Evolutionary conservation across 2,329 filamentous ascomycete species (phyloP), one percentile per base, ranked within the genome.

Genomic region (Sordariomycetes sp.): DNA sequence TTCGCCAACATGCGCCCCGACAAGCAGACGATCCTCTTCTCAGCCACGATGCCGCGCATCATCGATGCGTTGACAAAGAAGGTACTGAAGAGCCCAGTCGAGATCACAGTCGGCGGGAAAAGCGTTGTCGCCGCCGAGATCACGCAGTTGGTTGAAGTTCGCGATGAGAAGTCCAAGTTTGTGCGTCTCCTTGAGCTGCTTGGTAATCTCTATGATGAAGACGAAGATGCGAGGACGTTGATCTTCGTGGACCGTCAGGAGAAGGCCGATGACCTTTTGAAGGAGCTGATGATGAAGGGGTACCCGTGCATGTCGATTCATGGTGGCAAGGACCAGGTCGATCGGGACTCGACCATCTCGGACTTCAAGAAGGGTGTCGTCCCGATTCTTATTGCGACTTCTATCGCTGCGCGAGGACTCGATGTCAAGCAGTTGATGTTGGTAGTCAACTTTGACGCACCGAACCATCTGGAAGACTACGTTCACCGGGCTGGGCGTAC

Each of bases 341-440:
- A 96, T 67, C 86, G 91, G 62, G 90, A 96, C 69, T 92, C 90
- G 59, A 92, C 90, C 15, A 95, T 96, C 63, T 79, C 87, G 48
- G 90, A 96, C 67, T 96, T 96, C 78, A 97, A 95, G 72, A 87
- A 85, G 64, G 94, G 94, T 58, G 82, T 92, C 51, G 82, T 95
- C 53, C 91, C 91, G 0, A 87, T 99, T 58, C 77, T 99, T 66
- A 87, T 97, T 65, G 94, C 94, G 12, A 99, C 94, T 0, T 96
- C 92, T 12, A 90, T 99, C 59, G 94, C 94, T 45, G 94, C 94
- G 55, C 88, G 94, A 69, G 94, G 94, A 60, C 76, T 99, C 48
- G 94, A 99, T 68, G 92, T 99, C 52, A 96, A 96, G 72, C 90
- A 95, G 68, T 78, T 99, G 36, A 96, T 95, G 70, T 79, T 97